Conservation (phyloP, 1,139 yeast genomes). For the Magnusiomyces ingens region DNA sequence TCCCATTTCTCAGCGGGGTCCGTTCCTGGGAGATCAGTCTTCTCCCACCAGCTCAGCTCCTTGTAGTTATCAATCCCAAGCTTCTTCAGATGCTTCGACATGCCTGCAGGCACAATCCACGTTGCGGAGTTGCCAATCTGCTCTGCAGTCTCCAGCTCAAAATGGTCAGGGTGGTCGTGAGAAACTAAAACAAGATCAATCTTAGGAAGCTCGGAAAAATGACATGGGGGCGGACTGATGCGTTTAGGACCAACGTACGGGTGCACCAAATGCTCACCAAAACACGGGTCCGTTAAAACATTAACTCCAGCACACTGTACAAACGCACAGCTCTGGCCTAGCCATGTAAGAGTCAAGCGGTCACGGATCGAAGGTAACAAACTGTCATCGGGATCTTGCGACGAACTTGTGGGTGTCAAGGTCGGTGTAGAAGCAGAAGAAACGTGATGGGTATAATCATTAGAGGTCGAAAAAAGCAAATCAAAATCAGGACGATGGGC, state of each 20-base stretch:
- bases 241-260: constrained; percentile 73
- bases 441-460: constrained; percentile 6
- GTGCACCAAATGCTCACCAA: constrained; percentile 60
- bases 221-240: constrained; percentile 64
- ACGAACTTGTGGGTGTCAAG: background rate
- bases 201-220: constrained; percentile 52
- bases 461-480: constrained; percentile 31
- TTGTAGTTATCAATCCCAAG: constrained; percentile 47
- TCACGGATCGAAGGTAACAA: constrained; percentile 32
- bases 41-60: constrained; percentile 94
- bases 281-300: constrained; percentile 78
- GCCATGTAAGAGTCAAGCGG: constrained; percentile 72
- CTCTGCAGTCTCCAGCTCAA: constrained; percentile 56
- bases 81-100: constrained; percentile 51
- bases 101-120: constrained; percentile 87
- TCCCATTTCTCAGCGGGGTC: constrained; percentile 49
- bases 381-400: constrained; percentile 10
- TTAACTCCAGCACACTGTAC: constrained; percentile 67
- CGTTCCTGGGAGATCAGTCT: constrained; percentile 37
- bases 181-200: constrained; percentile 74
- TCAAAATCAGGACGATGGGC: constrained; percentile 52
- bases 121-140: constrained; percentile 53
- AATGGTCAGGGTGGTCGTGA: constrained; percentile 93
- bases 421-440: background rate
- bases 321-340: constrained; percentile 84